Evolutionary conservation across 257 asterid genomes (phyloP), one percentile per base, ranked within the genome.

Genomic region (Jaltomata sinuosa): DNA sequence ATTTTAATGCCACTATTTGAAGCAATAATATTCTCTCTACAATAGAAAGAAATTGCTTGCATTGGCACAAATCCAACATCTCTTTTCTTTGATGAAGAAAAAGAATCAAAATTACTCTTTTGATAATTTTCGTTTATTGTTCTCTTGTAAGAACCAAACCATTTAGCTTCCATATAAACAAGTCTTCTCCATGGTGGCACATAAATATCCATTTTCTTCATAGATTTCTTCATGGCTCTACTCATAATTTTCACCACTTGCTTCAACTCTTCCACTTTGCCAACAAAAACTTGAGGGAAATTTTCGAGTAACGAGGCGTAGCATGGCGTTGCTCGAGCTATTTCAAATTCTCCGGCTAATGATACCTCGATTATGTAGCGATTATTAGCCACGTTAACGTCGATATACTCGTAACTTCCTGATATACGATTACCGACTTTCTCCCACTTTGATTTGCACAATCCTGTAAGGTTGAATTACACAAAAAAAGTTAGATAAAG

Each of bases 101-200:
- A 18, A 57, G 64, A 62, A 57, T 10, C 49, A 76, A 76, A 76
- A 49, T 0, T 76, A 16, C 3, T 83, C 83, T 3, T 82, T 57
- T 16, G 55, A 49, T 45, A 22, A 45, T 47, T 3, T 45, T 27
- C 81, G 19, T 92, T 92, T 14, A 61, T 85, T 18, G 94, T 94
- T 80, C 98, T 80, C 68, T 85, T 92, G 50, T 92, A 91, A 1
- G 94, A 45, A 4, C 88, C 90, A 11, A 91, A 87, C 99, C 98
- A 96, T 85, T 92, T 96, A 12, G 94, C 90, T 55, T 92, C 91
- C 94, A 87, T 68, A 90, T 93, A 94, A 14, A 87, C 82, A 1
- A 84, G 82, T 83, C 97, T 89, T 67, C 98, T 92, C 99, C 99
- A 96, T 9, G 99, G 98, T n/a, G 99, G 95, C 86, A 94, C 86